phyloP scores from a whole-genome alignment of 2,329 filamentous ascomycete genomes.

The Verticillium alfalfae region DNA sequence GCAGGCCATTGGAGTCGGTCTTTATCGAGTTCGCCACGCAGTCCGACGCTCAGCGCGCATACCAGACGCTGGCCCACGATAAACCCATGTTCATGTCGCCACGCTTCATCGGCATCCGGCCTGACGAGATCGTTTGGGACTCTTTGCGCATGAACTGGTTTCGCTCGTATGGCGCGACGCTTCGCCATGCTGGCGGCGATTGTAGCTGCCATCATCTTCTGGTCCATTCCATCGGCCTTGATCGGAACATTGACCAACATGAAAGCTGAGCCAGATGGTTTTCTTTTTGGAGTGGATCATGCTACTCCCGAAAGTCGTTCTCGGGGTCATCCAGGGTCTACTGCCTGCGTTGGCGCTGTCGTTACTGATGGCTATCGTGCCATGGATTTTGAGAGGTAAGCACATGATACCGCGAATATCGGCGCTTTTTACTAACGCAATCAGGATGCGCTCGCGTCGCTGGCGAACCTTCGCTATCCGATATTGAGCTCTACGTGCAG shows the following conservation, averaged over 20 bases:
- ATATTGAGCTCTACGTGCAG: conserved; percentile 72
- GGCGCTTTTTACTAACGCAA: neutral
- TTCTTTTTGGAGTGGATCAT: conserved; percentile 71
- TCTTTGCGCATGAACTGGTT: conserved; percentile 68
- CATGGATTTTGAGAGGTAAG: conserved; percentile 67
- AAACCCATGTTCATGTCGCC: conserved; percentile 79
- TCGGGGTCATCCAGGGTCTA: conserved; percentile 77
- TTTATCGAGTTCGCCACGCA: conserved; percentile 89
- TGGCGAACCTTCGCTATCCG: conserved; percentile 64
- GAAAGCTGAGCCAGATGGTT: conserved; percentile 58
- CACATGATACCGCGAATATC: conserved; percentile 5
- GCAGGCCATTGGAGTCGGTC: conserved; percentile 62
- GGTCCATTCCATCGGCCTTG: conserved; percentile 68
- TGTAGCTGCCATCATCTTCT: conserved; percentile 75
- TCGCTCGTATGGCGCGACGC: conserved; percentile 67
- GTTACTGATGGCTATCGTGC: conserved; percentile 77
- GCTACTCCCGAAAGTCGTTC: conserved; percentile 60
- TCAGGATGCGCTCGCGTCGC: conserved; percentile 60
- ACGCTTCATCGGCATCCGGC: conserved; percentile 75
- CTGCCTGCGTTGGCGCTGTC: conserved; percentile 75
- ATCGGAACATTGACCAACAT: conserved; percentile 86
- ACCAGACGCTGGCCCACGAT: conserved; percentile 76
- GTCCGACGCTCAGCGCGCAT: conserved; percentile 78
- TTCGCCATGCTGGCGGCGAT: conserved; percentile 62
- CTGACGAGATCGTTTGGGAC: conserved; percentile 79